Evolutionary conservation across 2,329 filamentous ascomycete genomes (phyloP).

Genomic region (Cladosporium sp.): DNA sequence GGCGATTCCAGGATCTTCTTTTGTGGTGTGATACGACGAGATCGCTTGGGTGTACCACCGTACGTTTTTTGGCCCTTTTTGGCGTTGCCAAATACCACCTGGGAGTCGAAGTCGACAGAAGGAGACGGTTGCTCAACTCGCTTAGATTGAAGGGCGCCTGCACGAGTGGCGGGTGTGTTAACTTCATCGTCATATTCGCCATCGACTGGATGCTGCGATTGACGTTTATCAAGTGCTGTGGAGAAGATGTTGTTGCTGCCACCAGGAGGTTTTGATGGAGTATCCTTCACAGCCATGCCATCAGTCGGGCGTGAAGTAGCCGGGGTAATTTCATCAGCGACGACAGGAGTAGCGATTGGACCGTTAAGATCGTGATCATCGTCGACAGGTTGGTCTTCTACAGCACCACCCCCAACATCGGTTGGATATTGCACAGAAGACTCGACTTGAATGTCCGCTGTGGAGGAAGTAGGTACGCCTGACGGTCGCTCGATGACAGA

Average conservation of each 20-base stretch:
- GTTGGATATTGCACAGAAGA: neutral
- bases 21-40: neutral
- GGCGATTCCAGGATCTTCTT: neutral
- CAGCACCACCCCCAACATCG: neutral
- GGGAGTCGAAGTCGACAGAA: neutral
- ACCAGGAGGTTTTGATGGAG: neutral
- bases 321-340: neutral
- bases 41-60: slow-evolving; percentile 1
- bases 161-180: neutral
- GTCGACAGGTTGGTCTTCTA: neutral
- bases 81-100: neutral
- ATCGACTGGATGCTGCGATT: neutral
- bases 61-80: neutral
- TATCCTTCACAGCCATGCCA: slow-evolving; percentile 1
- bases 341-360: neutral
- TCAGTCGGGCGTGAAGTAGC: slow-evolving; percentile 7
- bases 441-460: slow-evolving; percentile 4
- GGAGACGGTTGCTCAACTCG: neutral
- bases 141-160: neutral
- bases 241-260: slow-evolving; percentile 3
- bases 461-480: neutral
- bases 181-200: neutral
- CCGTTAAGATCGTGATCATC: slow-evolving; percentile 5
- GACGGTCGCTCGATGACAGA: neutral
- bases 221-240: neutral